Conservation (phyloP, 257 asterid species). For the Jaltomata sinuosa region DNA sequence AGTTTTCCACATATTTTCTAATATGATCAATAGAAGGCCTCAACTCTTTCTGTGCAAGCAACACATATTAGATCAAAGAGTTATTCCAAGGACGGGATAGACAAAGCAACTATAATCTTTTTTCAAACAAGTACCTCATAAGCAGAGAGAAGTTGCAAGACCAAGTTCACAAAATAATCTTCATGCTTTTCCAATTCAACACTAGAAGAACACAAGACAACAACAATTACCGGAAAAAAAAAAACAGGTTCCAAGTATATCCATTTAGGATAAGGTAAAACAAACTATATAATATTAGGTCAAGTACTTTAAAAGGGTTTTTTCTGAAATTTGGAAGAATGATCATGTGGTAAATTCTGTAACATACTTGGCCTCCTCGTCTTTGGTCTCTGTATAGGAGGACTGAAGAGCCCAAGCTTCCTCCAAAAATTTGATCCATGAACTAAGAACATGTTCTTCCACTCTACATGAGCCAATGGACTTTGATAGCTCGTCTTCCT, state of each 20-base stretch:
- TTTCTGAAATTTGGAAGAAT: not conserved
- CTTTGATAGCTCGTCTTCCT: conserved; percentile 80
- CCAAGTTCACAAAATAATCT: conserved; percentile 65
- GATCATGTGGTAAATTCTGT: conserved; percentile 2
- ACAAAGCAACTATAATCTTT: not conserved
- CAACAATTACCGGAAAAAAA: not conserved
- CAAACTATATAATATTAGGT: conserved; percentile 1
- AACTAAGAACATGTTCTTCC: conserved; percentile 62
- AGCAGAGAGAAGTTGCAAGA: conserved; percentile 56
- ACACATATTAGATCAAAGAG: not conserved
- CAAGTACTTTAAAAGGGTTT: not conserved
- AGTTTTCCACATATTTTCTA: conserved; percentile 73
- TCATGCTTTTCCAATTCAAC: conserved; percentile 88
- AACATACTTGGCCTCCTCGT: conserved; percentile 60
- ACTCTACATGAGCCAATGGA: conserved; percentile 62
- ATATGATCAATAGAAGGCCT: conserved; percentile 70
- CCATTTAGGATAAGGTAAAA: not conserved
- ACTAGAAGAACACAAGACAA: conserved; percentile 28
- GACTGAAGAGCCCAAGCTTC: conserved; percentile 95
- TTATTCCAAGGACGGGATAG: not conserved
- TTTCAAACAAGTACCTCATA: conserved; percentile 57
- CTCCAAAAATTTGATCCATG: conserved; percentile 88
- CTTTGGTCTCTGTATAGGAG: conserved; percentile 55
- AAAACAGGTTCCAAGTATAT: not conserved
- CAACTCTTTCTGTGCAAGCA: conserved; percentile 63